These are phyloP conservation scores for Pelargonium nanum DNA, from an alignment of 345 rosid genomes.

Conservation along the genomic window DNA sequence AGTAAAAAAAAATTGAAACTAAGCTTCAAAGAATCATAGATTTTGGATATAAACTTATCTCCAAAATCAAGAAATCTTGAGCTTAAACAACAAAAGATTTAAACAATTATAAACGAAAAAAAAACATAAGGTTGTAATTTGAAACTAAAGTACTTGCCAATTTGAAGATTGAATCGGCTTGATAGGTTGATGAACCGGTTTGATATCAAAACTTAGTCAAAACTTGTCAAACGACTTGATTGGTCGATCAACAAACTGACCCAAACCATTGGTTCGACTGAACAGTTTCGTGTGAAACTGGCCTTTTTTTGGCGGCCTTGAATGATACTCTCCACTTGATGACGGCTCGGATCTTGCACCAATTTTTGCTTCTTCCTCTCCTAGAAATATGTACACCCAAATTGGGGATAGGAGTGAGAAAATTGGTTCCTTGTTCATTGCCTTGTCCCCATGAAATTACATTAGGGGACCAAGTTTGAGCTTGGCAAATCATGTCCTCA, in stretches of 20 bases:
- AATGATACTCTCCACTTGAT: constrained; percentile 23
- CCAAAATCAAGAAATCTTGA: neutral
- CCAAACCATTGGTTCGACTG: no score
- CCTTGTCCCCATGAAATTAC: constrained; percentile 10
- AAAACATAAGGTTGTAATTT: no score
- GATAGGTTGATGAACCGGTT: no score
- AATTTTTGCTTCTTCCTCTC: constrained; percentile 35
- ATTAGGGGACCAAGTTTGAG: constrained; percentile 12
- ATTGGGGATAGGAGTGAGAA: constrained; percentile 16
- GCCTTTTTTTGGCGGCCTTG: constrained; percentile 19
- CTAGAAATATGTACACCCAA: constrained; percentile 15
- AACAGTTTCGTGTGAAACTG: neutral
- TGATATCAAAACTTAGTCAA: no score
- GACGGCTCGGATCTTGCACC: constrained; percentile 73
- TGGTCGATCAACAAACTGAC: no score
- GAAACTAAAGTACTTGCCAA: no score
- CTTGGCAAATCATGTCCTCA: constrained; percentile 11
- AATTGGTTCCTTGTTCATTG: constrained; percentile 18
- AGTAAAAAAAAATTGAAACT: neutral
- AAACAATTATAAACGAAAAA: no score
- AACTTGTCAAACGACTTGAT: no score
- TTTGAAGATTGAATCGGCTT: no score
- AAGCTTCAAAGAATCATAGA: neutral
- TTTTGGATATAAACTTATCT: neutral
- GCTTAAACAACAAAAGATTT: no score